These are phyloP conservation scores for Echites panduratus DNA, from an alignment of 257 asterid species.

Conservation along the genomic window DNA sequence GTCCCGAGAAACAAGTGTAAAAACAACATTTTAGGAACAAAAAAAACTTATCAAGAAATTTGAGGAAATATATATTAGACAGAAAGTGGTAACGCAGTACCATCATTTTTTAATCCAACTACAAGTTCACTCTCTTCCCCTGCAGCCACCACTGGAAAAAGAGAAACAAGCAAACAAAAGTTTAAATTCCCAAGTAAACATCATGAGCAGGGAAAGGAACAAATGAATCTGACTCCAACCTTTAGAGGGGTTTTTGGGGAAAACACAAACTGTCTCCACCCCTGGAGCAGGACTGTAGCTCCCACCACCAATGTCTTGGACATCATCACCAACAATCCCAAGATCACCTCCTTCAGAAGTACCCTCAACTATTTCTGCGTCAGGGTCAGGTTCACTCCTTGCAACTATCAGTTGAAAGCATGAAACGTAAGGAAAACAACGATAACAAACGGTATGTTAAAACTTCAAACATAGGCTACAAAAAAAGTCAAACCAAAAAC, in stretches of 20 bases:
- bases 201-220: background rate
- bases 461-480: background rate
- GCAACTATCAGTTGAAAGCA: conserved; percentile 43
- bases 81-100: conserved; percentile 37
- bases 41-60: background rate
- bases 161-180: conserved; percentile 7
- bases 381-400: conserved; percentile 63
- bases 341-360: conserved; percentile 58
- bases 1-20: background rate
- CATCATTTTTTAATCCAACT: conserved; percentile 89
- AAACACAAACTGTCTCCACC: conserved; percentile 82
- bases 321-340: conserved; percentile 90
- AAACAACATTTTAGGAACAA: background rate
- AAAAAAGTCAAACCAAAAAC: background rate
- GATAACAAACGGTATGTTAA: background rate
- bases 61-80: background rate
- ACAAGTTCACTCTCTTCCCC: conserved; percentile 90
- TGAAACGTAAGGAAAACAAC: background rate
- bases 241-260: conserved; percentile 85
- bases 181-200: background rate
- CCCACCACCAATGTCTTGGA: conserved; percentile 59
- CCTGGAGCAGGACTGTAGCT: conserved; percentile 68
- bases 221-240: conserved; percentile 28
- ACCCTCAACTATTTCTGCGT: conserved; percentile 46
- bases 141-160: conserved; percentile 58